Evolutionary conservation across 768 basidiomycete genomes (phyloP), one percentile per base, ranked within the genome.

Genomic region (Russula ochroleuca): DNA sequence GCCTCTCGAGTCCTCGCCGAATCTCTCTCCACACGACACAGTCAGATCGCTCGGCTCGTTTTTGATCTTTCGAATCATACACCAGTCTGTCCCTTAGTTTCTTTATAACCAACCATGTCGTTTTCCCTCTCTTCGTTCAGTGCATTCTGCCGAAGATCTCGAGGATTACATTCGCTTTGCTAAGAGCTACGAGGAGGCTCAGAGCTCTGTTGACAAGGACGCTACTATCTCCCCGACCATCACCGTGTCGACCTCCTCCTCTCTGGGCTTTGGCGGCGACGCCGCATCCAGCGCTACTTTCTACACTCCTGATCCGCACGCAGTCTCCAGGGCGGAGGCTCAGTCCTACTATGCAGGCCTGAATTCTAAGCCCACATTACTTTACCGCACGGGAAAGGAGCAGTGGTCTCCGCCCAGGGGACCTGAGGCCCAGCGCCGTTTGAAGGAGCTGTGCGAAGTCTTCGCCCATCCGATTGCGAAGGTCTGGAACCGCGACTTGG

Each of bases 401-500:
- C 28, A 51, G 64, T 73, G 73, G 72, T 38, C 50, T 31, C 56
- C 28, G 51, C 65, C 57, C 37, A 60, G 33, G 1, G 66, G 63
- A 59, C 70, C 67, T 17, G 54, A 68, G 65, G 66, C 66, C 48
- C 50, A 64, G 25, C 41, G 48, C 50, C 33, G 38, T 23, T 47
- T 48, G 45, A 76, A 75, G 69, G 75, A 76, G 70, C 63, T 73
- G 45, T 57, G 68, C 41, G 61, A 69, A 67, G 73, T 76, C 66
- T 74, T 72, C 68, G 65, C 21, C 56, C 75, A 77, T 70, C 73
- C 70, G 17, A 74, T 76, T 64, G 33, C 51, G 25, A 65, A 68
- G 55, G 62, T 73, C 61, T 77, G 75, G 76, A 63, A 72, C 69
- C 35, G 72, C 31, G 64, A 69, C 55, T 71, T 70, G 71, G 73